phyloP scores from a whole-genome alignment of 208 protist genomes.

The Leishmania aethiopica region DNA sequence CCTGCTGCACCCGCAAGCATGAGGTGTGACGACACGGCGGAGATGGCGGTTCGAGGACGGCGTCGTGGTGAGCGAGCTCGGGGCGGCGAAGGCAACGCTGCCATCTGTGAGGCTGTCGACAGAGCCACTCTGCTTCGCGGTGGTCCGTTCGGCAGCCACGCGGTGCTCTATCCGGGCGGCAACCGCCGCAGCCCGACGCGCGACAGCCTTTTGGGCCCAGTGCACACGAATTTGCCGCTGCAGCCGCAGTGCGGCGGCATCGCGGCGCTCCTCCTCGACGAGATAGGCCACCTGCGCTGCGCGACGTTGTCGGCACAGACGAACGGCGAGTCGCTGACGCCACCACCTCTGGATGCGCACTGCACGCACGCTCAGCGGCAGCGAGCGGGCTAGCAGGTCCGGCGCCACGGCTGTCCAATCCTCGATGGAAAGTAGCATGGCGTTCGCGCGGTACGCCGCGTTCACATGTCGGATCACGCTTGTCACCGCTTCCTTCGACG shows the following conservation, averaged over 20 bases:
- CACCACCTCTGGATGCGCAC: slow-evolving; percentile 53
- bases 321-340: slow-evolving; percentile 27
- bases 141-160: slow-evolving; percentile 15
- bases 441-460: slow-evolving; percentile 16
- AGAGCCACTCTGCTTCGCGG: neutral
- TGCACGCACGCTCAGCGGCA: slow-evolving; percentile 35
- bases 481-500: neutral
- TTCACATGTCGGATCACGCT: slow-evolving; percentile 8
- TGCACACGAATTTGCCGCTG: slow-evolving; percentile 38
- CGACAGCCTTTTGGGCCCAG: slow-evolving; percentile 19
- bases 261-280: slow-evolving; percentile 10
- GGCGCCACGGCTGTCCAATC: slow-evolving; percentile 22
- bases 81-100: neutral
- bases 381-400: slow-evolving; percentile 23
- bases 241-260: slow-evolving; percentile 34
- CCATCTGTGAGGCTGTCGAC: neutral
- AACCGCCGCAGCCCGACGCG: slow-evolving; percentile 2
- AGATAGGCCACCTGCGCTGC: neutral
- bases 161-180: slow-evolving; percentile 25
- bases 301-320: slow-evolving; percentile 8
- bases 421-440: neutral
- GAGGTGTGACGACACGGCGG: neutral
- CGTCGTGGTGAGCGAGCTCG: neutral
- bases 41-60: neutral
- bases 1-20: neutral